Evolutionary conservation across 2,329 filamentous ascomycete species (phyloP), one percentile per base, ranked within the genome.

Genomic region (Stachybotrys chartarum): DNA sequence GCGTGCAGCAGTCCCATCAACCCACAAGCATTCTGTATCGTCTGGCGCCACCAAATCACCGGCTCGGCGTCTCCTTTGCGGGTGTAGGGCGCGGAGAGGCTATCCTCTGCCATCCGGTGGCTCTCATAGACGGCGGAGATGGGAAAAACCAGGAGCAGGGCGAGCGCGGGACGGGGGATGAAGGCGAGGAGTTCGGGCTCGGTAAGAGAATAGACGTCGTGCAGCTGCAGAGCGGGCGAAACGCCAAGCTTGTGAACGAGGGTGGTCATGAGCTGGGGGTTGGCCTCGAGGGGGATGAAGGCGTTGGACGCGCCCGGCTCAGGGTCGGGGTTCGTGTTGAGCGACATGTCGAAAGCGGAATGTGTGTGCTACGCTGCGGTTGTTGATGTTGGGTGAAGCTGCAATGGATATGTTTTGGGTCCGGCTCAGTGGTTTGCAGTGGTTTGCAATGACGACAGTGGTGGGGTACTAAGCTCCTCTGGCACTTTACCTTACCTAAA

Each of bases 41-140:
- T 97, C 75, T 97, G 93, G 63, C 84, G 88, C 79, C 92, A 97
- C 94, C 93, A 99, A 7, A 96, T 66, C 0, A 97, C 90, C 6
- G 90, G 86, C 67, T 97, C 90, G 0, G 65, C 67, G 1, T 80
- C 73, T 1, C 91, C 91, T 17, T 77, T 78, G 48, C 87, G 88
- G 0, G 70, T 68, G 75, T 96, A 96, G 45, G 85, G 82, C 2
- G 75, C 61, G 47, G 76, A 75, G 24, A 79, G 69, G 52, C 76
- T 75, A 73, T 97, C 92, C 75, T 96, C 92, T 48, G 83, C 77
- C 56, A 81, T 70, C 35, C 92, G 87, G 67, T 87, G 84, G 57
- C 79, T 81, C 74, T 96, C 88, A 79, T 96, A 97, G 47, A 82
- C 80, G 51, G 84, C 77, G 54, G 84, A 90, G 59, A 96, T 81